phyloP scores from a whole-genome alignment of 2,329 filamentous ascomycete species.

The Epichloe gansuensis region DNA sequence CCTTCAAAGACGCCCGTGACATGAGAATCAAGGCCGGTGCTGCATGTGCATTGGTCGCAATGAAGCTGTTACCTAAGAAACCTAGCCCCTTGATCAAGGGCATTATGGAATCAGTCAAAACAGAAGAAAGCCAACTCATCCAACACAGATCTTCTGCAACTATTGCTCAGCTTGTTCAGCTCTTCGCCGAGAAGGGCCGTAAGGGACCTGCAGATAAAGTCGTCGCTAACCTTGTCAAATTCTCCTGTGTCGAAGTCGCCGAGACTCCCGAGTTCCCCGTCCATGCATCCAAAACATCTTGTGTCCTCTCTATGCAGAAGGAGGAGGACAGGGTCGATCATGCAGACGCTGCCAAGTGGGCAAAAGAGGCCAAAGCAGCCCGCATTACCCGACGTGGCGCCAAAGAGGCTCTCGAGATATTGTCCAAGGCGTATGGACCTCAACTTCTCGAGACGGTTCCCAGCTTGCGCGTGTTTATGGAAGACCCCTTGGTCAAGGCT shows the following conservation, averaged over 20 bases:
- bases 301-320: slow-evolving; percentile 87
- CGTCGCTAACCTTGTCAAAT: slow-evolving; percentile 89
- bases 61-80: slow-evolving; percentile 82
- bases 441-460: slow-evolving; percentile 73
- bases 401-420: slow-evolving; percentile 83
- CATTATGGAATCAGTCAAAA: slow-evolving; percentile 97
- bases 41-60: slow-evolving; percentile 78
- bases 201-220: slow-evolving; percentile 88
- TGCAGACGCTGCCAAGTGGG: slow-evolving; percentile 80
- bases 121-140: slow-evolving; percentile 80
- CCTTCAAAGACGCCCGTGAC: slow-evolving; percentile 71
- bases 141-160: slow-evolving; percentile 78
- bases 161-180: slow-evolving; percentile 72
- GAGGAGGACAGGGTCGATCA: slow-evolving; percentile 94
- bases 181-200: slow-evolving; percentile 71
- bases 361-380: slow-evolving; percentile 76
- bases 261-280: slow-evolving; percentile 92
- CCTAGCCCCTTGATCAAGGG: slow-evolving; percentile 86
- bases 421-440: slow-evolving; percentile 68
- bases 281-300: slow-evolving; percentile 64
- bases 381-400: slow-evolving; percentile 84
- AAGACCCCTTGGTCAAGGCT: slow-evolving; percentile 62
- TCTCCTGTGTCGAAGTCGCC: slow-evolving; percentile 93
- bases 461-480: slow-evolving; percentile 69
- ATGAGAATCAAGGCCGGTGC: slow-evolving; percentile 76